Evolutionary conservation across 805 yeast species (phyloP).

Genomic region (Schizosaccharomyces cryophilus): DNA sequence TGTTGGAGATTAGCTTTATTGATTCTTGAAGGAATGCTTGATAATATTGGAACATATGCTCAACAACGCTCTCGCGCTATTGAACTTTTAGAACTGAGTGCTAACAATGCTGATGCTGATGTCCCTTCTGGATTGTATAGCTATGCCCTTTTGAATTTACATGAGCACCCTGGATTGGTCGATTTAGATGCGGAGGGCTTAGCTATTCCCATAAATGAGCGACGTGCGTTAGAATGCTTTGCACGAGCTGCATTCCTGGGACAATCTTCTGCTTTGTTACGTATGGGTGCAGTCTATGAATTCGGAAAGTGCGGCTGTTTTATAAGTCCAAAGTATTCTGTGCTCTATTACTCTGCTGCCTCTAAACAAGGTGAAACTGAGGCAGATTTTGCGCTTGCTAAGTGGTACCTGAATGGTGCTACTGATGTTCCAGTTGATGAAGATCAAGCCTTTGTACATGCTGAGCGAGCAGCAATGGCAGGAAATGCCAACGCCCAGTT

Average conservation of each 20-base stretch:
- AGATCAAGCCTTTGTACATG: conserved; percentile 44
- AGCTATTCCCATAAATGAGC: conserved; percentile 2
- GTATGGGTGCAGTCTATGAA: conserved; percentile 9
- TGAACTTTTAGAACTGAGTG: conserved; percentile 12
- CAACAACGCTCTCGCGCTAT: conserved; percentile 11
- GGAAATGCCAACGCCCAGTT: conserved; percentile 40
- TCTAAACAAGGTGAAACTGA: conserved; percentile 15
- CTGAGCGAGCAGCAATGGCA: conserved; percentile 33
- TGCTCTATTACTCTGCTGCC: conserved; percentile 9
- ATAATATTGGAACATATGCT: conserved; percentile 4
- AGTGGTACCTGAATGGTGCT: conserved; percentile 46
- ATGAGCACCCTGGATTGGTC: conserved; percentile 11
- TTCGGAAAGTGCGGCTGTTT: conserved; percentile 5
- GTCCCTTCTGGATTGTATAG: conserved; percentile 18
- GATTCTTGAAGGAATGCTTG: conserved; percentile 1
- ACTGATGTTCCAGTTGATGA: conserved; percentile 29
- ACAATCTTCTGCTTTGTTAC: conserved; percentile 10
- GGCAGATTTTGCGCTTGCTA: conserved; percentile 15
- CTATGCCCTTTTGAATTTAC: conserved; percentile 16
- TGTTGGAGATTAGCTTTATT: conserved; percentile 16
- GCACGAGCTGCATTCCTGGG: conserved; percentile 17
- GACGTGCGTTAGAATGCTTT: conserved; percentile 6
- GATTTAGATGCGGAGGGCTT: background rate
- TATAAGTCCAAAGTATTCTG: conserved; percentile 8
- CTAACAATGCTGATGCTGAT: conserved; percentile 15